phyloP scores from a whole-genome alignment of 352 stramenopile species.

The Pythium volutum region DNA sequence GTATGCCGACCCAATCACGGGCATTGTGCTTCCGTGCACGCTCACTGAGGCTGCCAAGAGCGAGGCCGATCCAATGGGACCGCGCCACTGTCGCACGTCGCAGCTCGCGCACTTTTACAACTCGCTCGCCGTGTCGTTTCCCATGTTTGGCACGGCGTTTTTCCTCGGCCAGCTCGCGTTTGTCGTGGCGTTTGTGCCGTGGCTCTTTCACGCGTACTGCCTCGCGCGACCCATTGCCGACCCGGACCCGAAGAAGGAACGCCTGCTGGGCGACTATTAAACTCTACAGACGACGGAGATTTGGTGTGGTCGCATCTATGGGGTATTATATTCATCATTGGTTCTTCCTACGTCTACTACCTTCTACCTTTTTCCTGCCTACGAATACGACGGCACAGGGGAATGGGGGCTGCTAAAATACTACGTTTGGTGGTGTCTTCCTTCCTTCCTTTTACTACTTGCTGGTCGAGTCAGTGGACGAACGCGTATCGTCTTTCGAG shows the following conservation, averaged over 20 bases:
- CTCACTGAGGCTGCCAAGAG: constrained; percentile 58
- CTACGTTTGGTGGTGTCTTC: too few species aligned
- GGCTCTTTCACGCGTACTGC: constrained; percentile 68
- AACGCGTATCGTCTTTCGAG: constrained; percentile 46
- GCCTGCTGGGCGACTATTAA: constrained; percentile 60
- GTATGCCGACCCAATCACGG: constrained; percentile 43
- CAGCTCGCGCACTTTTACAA: constrained; percentile 85
- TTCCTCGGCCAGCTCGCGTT: constrained; percentile 75
- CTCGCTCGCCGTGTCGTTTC: constrained; percentile 58
- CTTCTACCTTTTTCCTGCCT: too few species aligned
- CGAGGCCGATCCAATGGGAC: constrained; percentile 25
- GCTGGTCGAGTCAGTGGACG: constrained; percentile 46
- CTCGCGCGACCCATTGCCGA: constrained; percentile 60
- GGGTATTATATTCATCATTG: background rate
- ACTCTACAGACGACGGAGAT: background rate
- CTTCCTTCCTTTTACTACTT: background rate
- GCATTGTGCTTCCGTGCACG: constrained; percentile 54
- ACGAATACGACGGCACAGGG: background rate
- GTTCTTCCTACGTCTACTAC: background rate
- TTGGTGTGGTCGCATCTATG: background rate
- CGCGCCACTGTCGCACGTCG: constrained; percentile 62
- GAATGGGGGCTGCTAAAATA: too few species aligned
- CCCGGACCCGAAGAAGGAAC: constrained; percentile 65
- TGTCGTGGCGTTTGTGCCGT: constrained; percentile 72
- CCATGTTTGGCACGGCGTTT: constrained; percentile 72